Evolutionary conservation across 2,329 filamentous ascomycete genomes (phyloP).

Genomic region (Diaporthe amygdali): DNA sequence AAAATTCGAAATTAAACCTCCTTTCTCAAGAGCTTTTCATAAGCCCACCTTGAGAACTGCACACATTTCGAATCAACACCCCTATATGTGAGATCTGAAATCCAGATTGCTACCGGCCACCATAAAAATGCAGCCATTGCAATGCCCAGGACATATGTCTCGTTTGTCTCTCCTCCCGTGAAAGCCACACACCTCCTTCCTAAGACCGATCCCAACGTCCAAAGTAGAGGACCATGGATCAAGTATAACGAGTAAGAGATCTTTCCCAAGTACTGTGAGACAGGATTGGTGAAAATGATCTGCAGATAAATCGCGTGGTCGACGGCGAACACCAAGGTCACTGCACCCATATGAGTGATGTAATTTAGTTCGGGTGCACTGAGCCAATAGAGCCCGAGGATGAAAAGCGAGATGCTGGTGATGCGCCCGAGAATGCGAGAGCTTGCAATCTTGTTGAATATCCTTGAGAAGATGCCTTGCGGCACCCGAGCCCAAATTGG

Average conservation of each 20-base stretch:
- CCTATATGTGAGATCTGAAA: slow-evolving; percentile 15
- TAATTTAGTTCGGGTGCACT: neutral
- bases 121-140: slow-evolving; percentile 18
- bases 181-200: neutral
- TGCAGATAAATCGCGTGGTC: slow-evolving; percentile 15
- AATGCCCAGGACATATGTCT: slow-evolving; percentile 14
- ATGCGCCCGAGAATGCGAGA: neutral
- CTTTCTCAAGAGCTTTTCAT: slow-evolving; percentile 20
- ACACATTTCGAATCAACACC: slow-evolving; percentile 21
- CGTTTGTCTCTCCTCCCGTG: slow-evolving; percentile 3
- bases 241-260: slow-evolving; percentile 23
- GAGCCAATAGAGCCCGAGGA: slow-evolving; percentile 12
- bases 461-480: neutral
- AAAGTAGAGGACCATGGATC: slow-evolving; percentile 23
- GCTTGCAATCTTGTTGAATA: neutral
- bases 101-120: slow-evolving; percentile 23
- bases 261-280: slow-evolving; percentile 25
- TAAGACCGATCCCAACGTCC: slow-evolving; percentile 19
- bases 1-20: neutral
- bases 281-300: slow-evolving; percentile 19
- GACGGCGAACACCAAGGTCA: slow-evolving; percentile 2
- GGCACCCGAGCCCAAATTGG: slow-evolving; percentile 12
- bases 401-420: neutral
- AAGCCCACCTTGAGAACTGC: slow-evolving; percentile 21
- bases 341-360: neutral